Base-by-base conservation (phyloP, 108 stramenopile species). In the Poteriospumella lacustris region DNA sequence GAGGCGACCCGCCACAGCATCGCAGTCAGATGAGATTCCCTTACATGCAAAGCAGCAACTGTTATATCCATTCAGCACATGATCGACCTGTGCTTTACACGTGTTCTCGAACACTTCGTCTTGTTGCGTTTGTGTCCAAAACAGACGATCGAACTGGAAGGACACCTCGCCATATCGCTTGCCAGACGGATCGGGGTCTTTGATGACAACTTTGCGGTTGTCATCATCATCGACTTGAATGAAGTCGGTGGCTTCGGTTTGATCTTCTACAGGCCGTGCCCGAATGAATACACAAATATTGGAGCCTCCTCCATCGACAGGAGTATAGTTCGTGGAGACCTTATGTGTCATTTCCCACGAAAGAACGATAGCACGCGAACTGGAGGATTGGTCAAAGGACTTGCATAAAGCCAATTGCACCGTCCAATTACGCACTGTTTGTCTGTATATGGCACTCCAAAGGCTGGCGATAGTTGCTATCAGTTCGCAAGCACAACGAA, bases 41-140 rank as follows among this genome's bases (percentile, higher is more conserved):
- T 64, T 64, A 64, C 60, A 89, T 0, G 88, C 88, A 28, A 89
- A 88, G 68, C 84, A 87, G 78, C 88, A 89, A 24, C 79, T 76
- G 59, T 87, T 88, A 59, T 87, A 89, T 19, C 88, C 88, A 1
- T 19, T 36, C 31, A 89, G 31, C 29, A 82, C 58, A 56, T 88
- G 84, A 12, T 85, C 84, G 28, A 88, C 81, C 43, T 86, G 84
- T 0, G 64, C 78, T 40, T 26, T 12, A 19, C 26, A 39, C 79
- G 67, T 78, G 42, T 31, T 64, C 67, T 88, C 62, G 29, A 87
- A 88, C 39, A 88, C 39, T 33, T 80, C 80, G 43, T 72, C 83
- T 47, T 88, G 87, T 0, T 78, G 58, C 19, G 44, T 47, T 1
- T 85, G 78, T 24, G 81, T 81, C 87, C 87, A 88, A 42, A 87